Conservation (phyloP, 2,329 filamentous ascomycete genomes). For the Cercospora sojina region DNA sequence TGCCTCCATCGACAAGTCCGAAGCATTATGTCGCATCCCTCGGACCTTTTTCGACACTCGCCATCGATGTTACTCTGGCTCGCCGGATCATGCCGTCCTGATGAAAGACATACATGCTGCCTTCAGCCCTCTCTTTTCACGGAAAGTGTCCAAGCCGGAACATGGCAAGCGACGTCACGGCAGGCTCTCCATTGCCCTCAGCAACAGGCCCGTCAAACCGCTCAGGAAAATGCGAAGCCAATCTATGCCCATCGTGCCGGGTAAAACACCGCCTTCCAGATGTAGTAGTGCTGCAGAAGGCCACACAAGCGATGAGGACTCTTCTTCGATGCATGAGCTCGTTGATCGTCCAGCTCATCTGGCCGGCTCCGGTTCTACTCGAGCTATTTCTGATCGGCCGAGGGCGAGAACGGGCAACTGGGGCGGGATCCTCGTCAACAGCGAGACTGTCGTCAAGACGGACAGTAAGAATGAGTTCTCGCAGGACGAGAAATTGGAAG, state of each 20-base stretch:
- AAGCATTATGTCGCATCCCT: conserved; percentile 40
- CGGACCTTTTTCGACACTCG: conserved; percentile 48
- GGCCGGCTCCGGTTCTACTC: conserved; percentile 21
- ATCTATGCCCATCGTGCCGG: conserved; percentile 1
- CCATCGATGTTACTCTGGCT: conserved; percentile 46
- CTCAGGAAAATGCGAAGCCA: conserved; percentile 10
- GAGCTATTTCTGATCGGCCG: conserved; percentile 3
- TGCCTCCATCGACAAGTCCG: conserved; percentile 30
- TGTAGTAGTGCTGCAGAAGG: conserved; percentile 15
- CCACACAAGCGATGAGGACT: conserved; percentile 22
- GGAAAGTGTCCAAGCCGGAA: conserved; percentile 20
- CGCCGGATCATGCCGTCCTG: conserved; percentile 48
- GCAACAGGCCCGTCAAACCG: conserved; percentile 10
- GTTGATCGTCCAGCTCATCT: conserved; percentile 30
- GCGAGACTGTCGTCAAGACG: conserved; percentile 38
- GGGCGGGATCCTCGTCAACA: conserved; percentile 41
- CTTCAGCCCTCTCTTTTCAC: conserved; percentile 43
- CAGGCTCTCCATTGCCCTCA: conserved; percentile 16
- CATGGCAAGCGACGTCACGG: conserved; percentile 9
- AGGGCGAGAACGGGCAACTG: conserved; percentile 25
- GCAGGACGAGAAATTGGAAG: conserved; percentile 20
- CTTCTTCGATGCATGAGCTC: conserved; percentile 30
- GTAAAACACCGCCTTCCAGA: conserved; percentile 10
- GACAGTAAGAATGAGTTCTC: conserved; percentile 32
- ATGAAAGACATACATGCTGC: conserved; percentile 48